Conservation (phyloP, 768 basidiomycete genomes). For the Antrodiella citrinella region DNA sequence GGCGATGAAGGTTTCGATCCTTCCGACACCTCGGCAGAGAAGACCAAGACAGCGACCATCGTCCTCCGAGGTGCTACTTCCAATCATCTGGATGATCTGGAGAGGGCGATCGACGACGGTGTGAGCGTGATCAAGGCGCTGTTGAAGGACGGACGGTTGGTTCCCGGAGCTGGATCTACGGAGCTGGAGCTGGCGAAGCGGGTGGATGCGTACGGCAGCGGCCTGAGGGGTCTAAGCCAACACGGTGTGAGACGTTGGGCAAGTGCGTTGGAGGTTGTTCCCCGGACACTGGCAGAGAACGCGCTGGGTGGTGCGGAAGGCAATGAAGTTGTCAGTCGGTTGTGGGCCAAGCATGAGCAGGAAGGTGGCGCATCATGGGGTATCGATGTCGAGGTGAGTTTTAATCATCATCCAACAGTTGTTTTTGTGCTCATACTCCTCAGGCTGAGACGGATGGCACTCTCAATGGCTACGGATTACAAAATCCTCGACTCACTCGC, state of each 20-base stretch:
- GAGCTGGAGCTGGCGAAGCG: slow-evolving; percentile 88
- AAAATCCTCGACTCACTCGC: slow-evolving; percentile 83
- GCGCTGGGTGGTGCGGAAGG: slow-evolving; percentile 87
- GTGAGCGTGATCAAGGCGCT: slow-evolving; percentile 93
- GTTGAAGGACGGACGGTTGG: slow-evolving; percentile 81
- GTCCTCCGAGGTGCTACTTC: slow-evolving; percentile 92
- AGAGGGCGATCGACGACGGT: slow-evolving; percentile 94
- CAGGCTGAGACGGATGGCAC: slow-evolving; percentile 79
- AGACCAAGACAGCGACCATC: slow-evolving; percentile 86
- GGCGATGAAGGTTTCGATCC: slow-evolving; percentile 63
- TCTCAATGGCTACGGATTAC: slow-evolving; percentile 47
- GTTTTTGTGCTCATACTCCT: slow-evolving; percentile 1
- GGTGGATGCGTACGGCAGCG: slow-evolving; percentile 80
- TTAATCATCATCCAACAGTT: neutral
- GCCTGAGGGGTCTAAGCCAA: slow-evolving; percentile 85
- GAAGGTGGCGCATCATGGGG: slow-evolving; percentile 71
- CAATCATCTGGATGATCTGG: slow-evolving; percentile 91
- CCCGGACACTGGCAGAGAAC: slow-evolving; percentile 90
- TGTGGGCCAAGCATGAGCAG: slow-evolving; percentile 87
- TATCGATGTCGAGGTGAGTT: slow-evolving; percentile 78
- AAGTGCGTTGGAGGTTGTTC: slow-evolving; percentile 84
- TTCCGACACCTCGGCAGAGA: slow-evolving; percentile 40
- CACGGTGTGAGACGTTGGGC: slow-evolving; percentile 91
- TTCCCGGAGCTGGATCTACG: slow-evolving; percentile 90
- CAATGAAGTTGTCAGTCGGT: slow-evolving; percentile 80